phyloP scores from a whole-genome alignment of 2,329 filamentous ascomycete genomes.

The Macroventuria anomochaeta region DNA sequence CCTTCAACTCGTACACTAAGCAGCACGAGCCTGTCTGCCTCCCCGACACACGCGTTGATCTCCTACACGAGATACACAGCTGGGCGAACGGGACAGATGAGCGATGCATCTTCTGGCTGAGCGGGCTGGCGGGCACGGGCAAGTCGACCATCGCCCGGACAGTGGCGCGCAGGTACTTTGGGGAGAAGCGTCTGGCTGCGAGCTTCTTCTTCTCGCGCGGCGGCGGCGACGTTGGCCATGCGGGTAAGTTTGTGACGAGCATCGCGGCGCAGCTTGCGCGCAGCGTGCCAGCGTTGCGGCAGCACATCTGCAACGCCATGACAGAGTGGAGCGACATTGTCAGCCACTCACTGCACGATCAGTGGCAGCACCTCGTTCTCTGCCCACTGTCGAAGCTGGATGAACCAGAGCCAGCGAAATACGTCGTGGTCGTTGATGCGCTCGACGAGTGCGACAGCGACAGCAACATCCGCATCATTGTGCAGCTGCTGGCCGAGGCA shows the following conservation, averaged over 20 bases:
- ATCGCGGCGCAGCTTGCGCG: too few relatives aligned
- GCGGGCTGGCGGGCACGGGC: too few relatives aligned
- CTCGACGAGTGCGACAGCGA: constrained; percentile 43
- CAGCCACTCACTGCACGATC: too few relatives aligned
- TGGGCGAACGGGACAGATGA: not conserved
- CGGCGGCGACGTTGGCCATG: too few relatives aligned
- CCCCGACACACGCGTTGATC: too few relatives aligned
- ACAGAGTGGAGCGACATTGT: not conserved
- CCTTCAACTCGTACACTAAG: too few relatives aligned
- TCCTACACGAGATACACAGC: constrained; percentile 21
- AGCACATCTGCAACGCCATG: not conserved
- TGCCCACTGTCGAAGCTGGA: constrained; percentile 14
- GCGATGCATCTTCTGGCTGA: constrained; percentile 4
- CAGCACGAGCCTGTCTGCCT: constrained; percentile 31
- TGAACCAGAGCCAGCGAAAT: not conserved
- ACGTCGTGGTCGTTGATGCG: constrained; percentile 33
- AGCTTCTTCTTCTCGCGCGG: too few relatives aligned
- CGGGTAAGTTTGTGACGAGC: too few relatives aligned
- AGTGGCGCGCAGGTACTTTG: constrained; percentile 25
- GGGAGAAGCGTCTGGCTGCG: constrained; percentile 12
- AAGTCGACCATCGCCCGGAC: constrained; percentile 45
- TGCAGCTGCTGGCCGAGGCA: too few relatives aligned
- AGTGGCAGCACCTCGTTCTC: constrained; percentile 28
- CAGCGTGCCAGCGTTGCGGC: not conserved
- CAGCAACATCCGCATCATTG: too few relatives aligned